Evolutionary conservation across 202 grass and related monocot genomes (phyloP).

Genomic region (Digitaria exilis): DNA sequence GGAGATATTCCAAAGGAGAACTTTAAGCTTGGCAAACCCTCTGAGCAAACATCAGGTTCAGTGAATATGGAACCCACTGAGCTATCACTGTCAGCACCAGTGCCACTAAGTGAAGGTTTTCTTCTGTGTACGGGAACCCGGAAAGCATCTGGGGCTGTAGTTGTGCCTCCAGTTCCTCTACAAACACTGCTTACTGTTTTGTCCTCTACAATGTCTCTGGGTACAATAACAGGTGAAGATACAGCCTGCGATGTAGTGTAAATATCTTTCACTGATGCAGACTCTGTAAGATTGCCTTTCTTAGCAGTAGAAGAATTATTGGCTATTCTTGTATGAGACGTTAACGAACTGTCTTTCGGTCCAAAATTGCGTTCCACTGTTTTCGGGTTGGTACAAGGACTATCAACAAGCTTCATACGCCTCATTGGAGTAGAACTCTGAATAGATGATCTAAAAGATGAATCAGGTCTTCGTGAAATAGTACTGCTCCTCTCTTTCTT

Average conservation of each 20-base stretch:
- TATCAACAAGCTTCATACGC: conserved; percentile 49
- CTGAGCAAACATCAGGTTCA: conserved; percentile 51
- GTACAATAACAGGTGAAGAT: conserved; percentile 66
- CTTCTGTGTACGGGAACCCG: conserved; percentile 31
- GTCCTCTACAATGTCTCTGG: conserved; percentile 75
- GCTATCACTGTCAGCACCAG: conserved; percentile 45
- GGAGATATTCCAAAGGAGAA: conserved; percentile 50
- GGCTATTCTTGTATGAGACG: conserved; percentile 36
- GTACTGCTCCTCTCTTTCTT: conserved; percentile 56
- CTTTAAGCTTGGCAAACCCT: conserved; percentile 52
- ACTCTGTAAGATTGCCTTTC: conserved; percentile 44
- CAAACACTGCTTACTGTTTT: conserved; percentile 46
- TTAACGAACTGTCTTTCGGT: conserved; percentile 35
- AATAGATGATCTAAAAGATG: conserved; percentile 57
- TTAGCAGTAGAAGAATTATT: conserved; percentile 56
- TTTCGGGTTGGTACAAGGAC: conserved; percentile 50
- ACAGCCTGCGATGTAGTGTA: conserved; percentile 54
- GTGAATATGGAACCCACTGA: conserved; percentile 34
- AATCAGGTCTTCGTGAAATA: conserved; percentile 55
- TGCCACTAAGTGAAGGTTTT: conserved; percentile 39
- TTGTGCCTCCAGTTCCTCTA: conserved; percentile 42
- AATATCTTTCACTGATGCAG: conserved; percentile 60
- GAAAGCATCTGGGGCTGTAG: conserved; percentile 44
- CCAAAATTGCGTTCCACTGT: conserved; percentile 37
- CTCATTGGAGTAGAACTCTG: conserved; percentile 47